A percentile compares a stretch with the other conserved stretches of the same genome.
These are phyloP conservation scores for Hypoxylon sp. DNA, from an alignment of 2,329 filamentous ascomycete species.

Conservation along the genomic window DNA sequence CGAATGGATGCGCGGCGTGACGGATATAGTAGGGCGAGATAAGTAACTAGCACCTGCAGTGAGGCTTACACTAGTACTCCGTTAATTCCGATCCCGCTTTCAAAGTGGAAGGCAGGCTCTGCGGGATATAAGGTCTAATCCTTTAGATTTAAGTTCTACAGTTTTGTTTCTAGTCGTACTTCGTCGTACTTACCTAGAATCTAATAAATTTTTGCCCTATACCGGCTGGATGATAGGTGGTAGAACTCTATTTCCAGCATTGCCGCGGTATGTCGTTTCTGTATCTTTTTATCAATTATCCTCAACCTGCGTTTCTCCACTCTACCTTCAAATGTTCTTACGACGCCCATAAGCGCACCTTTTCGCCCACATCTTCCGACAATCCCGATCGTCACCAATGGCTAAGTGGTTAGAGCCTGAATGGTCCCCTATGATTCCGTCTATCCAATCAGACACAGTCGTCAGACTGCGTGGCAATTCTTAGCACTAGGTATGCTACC, in stretches of 20 bases:
- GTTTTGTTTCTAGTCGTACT: background rate
- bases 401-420: slow-evolving; percentile 32
- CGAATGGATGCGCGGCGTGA: slow-evolving; percentile 3
- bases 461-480: slow-evolving; percentile 35
- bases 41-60: background rate
- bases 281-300: slow-evolving; percentile 17
- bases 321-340: slow-evolving; percentile 12
- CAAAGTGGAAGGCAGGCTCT: background rate
- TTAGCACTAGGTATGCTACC: slow-evolving; percentile 26
- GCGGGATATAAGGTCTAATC: slow-evolving; percentile 22
- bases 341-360: slow-evolving; percentile 10
- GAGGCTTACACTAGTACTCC: slow-evolving; percentile 18
- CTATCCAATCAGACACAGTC: slow-evolving; percentile 36
- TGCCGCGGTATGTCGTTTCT: slow-evolving; percentile 33
- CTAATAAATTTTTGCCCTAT: background rate
- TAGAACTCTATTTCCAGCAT: slow-evolving; percentile 18
- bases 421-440: slow-evolving; percentile 21
- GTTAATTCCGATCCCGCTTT: slow-evolving; percentile 34
- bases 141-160: slow-evolving; percentile 7
- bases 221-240: slow-evolving; percentile 29
- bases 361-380: slow-evolving; percentile 32
- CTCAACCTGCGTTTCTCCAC: slow-evolving; percentile 19
- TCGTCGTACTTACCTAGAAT: background rate
- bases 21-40: slow-evolving; percentile 6
- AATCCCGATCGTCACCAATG: slow-evolving; percentile 28